Conservation (phyloP, 1,284 basidiomycete genomes). For the Tremellales sp. region DNA sequence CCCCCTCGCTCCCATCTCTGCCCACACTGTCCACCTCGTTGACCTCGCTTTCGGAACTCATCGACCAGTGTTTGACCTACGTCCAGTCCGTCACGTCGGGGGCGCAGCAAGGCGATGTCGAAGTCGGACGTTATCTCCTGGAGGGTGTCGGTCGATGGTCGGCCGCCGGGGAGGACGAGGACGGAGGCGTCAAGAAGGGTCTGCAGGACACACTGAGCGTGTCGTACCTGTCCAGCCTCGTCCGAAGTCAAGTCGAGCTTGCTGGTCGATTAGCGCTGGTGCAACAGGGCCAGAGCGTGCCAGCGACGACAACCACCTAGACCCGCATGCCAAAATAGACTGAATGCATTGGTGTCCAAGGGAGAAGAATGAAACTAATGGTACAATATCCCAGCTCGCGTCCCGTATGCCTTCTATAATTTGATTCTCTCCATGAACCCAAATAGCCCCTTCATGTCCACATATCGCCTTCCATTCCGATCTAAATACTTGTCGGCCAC, state of each 20-base stretch:
- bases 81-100: conserved; percentile 79
- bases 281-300: conserved; percentile 26
- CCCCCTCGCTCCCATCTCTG: conserved; percentile 39
- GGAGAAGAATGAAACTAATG: too few species aligned
- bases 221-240: conserved; percentile 89
- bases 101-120: conserved; percentile 73
- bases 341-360: too few species aligned
- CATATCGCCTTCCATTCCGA: conserved; percentile 79
- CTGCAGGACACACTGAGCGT: conserved; percentile 86
- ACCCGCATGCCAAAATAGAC: too few species aligned
- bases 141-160: conserved; percentile 69
- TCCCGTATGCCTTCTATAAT: conserved; percentile 23
- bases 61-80: conserved; percentile 68
- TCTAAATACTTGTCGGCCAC: conserved; percentile 74
- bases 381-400: too few species aligned
- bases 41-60: conserved; percentile 49
- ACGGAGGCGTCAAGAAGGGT: conserved; percentile 46
- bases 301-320: not conserved
- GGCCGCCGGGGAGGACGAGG: conserved; percentile 57
- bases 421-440: conserved; percentile 60
- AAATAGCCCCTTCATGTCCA: conserved; percentile 72
- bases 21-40: conserved; percentile 42
- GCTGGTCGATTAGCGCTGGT: conserved; percentile 83
- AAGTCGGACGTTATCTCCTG: conserved; percentile 87
- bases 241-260: conserved; percentile 90